Conservation (phyloP, 495 filamentous ascomycete species). For the Aspergillus baeticus region DNA sequence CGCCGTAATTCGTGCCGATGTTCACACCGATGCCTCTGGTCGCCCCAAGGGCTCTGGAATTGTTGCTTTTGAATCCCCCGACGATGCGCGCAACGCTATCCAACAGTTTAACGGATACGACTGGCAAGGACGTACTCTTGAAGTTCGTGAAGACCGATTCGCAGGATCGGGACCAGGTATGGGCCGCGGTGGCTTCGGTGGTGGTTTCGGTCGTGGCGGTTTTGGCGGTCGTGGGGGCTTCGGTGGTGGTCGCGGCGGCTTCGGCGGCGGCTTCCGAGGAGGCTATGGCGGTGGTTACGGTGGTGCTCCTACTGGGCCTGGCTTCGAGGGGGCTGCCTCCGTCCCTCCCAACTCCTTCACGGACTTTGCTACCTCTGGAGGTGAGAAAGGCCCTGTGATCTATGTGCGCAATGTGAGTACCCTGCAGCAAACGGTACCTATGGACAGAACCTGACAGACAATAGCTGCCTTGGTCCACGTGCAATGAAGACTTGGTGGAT, state of each 20-base stretch:
- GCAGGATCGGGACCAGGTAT: slow-evolving; percentile 62
- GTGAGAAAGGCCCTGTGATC: slow-evolving; percentile 79
- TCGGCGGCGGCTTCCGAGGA: slow-evolving; percentile 43
- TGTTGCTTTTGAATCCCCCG: slow-evolving; percentile 90
- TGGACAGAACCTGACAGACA: slow-evolving; percentile 5
- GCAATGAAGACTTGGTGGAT: slow-evolving; percentile 94
- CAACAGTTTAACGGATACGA: slow-evolving; percentile 97
- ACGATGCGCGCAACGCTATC: slow-evolving; percentile 94
- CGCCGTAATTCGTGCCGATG: slow-evolving; percentile 90
- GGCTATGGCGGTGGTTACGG: slow-evolving; percentile 28
- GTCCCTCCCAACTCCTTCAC: slow-evolving; percentile 91
- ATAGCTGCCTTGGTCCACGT: slow-evolving; percentile 97
- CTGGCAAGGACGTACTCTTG: slow-evolving; percentile 91
- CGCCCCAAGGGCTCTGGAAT: slow-evolving; percentile 94
- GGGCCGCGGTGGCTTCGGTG: slow-evolving; percentile 48
- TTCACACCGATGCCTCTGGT: slow-evolving; percentile 87
- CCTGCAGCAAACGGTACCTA: neutral
- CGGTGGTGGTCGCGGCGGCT: slow-evolving; percentile 46
- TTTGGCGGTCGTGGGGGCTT: slow-evolving; percentile 53
- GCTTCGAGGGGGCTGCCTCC: slow-evolving; percentile 41
- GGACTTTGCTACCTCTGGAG: slow-evolving; percentile 85
- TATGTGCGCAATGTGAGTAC: slow-evolving; percentile 93
- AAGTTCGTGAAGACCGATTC: slow-evolving; percentile 96
- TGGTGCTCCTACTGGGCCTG: slow-evolving; percentile 21
- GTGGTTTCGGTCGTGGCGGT: slow-evolving; percentile 52